Evolutionary conservation across 441 rosid genomes (phyloP), one percentile per base, ranked within the genome.

Genomic region (Adansonia gregorii): DNA sequence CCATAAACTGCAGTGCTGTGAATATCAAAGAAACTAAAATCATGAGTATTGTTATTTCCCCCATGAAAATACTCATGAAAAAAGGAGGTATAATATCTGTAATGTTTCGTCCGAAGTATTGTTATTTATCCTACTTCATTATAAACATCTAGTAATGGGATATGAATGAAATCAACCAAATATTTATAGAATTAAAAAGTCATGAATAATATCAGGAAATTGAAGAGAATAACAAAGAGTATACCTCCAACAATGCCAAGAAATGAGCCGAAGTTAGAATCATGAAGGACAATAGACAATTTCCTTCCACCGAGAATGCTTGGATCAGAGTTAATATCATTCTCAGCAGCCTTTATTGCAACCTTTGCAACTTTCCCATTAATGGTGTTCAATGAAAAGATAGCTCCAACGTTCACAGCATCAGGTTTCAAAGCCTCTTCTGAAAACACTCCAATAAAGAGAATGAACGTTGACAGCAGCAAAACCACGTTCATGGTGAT

Each of bases 1-100:
- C 94, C 98, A 96, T 94, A 82, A 90, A 94, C 68, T 85, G 91
- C 31, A 96, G 83, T 19, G 97, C 98, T 96, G 95, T 76, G 66
- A 83, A 77, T 56, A 80, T 20, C 20, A 8, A 70, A 79, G 64
- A 78, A 80, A 72, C 43, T 67, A 14, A 31, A 55, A 75, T 72
- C 68, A 75, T 49, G 52, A 76, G 51, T 22, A 59, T 5, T 19
- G 19, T 72, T 7, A 27, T 45, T 63, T 60, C 58, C 59, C 43
- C 41, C 35, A 24, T 6, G 39, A 45, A 45, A 43, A 11, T 14
- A 12, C 19, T 11, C 9, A 8, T 1, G 3, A 11, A 35, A 61
- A 11, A 61, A 61, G 12, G 31, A 22, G 41, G 66, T 27, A 24
- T 35, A 15, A n/a, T 31, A 31, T 31, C 15, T 0, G 8, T 52